These are phyloP conservation scores for Cucumis melo DNA, from an alignment of 306 rosid species.

Conservation along the genomic window DNA sequence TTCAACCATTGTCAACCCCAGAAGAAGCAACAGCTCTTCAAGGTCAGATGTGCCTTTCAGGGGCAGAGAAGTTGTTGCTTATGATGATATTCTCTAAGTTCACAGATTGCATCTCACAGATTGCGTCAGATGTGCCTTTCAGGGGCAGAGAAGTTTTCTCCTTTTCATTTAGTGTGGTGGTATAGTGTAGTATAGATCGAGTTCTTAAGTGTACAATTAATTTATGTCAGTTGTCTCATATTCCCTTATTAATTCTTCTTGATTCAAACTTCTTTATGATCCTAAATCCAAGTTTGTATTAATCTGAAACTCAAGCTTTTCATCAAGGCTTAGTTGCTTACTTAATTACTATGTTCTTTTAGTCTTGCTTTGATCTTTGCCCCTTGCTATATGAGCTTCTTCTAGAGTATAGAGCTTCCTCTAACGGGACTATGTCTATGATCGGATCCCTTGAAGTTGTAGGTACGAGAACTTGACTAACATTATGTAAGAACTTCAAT, in stretches of 20 bases:
- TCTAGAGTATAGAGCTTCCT: neutral
- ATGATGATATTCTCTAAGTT: constrained; percentile 61
- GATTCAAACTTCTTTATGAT: neutral
- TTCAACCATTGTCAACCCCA: constrained; percentile 50
- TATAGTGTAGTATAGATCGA: neutral
- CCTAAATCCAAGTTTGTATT: neutral
- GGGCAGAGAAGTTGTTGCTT: constrained; percentile 75
- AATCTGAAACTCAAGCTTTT: neutral
- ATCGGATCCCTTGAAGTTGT: neutral
- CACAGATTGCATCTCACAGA: neutral
- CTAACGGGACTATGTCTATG: neutral
- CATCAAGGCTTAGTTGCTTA: neutral
- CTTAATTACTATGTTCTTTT: neutral
- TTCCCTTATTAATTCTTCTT: neutral
- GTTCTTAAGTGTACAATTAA: neutral
- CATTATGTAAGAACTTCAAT: neutral
- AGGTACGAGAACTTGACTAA: neutral
- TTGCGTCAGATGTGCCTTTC: no score
- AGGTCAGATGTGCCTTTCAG: constrained; percentile 36
- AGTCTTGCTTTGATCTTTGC: neutral
- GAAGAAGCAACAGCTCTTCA: constrained; percentile 18
- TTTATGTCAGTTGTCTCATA: neutral
- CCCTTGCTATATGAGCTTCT: neutral
- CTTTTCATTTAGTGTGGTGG: neutral
- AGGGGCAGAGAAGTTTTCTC: no score